Percentiles rank a stretch among this genome's conserved stretches.
These are phyloP conservation scores for thale cress (Arabidopsis thaliana) DNA, from an alignment of 345 rosid species.

Conservation along the genomic window TAIR10.1 NC_003071.7:15310501-15311000, in stretches of 20 bases:
- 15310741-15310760: slow-evolving; percentile 87
- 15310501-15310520: slow-evolving; percentile 21
- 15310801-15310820: slow-evolving; percentile 16
- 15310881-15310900: slow-evolving; percentile 53
- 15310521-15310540: slow-evolving; percentile 95
- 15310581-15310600: slow-evolving; percentile 93
- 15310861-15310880: not conserved
- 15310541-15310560: slow-evolving; percentile 93
- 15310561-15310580: slow-evolving; percentile 99
- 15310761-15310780: slow-evolving; percentile 90
- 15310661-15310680: not conserved
- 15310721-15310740: slow-evolving; percentile 98
- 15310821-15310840: slow-evolving; percentile 12
- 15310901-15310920: slow-evolving; percentile 93
- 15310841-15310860: not conserved
- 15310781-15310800: slow-evolving; percentile 38
- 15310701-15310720: slow-evolving; percentile 96
- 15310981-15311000: slow-evolving; percentile 55
- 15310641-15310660: slow-evolving; percentile 24
- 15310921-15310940: slow-evolving; percentile 96
- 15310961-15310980: slow-evolving; percentile 78
- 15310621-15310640: slow-evolving; percentile 27
- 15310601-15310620: slow-evolving; percentile 99
- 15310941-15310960: slow-evolving; percentile 73
- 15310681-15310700: slow-evolving; percentile 75